Base-by-base conservation (phyloP, 352 stramenopile genomes). In the Phytophthora tubulina region DNA sequence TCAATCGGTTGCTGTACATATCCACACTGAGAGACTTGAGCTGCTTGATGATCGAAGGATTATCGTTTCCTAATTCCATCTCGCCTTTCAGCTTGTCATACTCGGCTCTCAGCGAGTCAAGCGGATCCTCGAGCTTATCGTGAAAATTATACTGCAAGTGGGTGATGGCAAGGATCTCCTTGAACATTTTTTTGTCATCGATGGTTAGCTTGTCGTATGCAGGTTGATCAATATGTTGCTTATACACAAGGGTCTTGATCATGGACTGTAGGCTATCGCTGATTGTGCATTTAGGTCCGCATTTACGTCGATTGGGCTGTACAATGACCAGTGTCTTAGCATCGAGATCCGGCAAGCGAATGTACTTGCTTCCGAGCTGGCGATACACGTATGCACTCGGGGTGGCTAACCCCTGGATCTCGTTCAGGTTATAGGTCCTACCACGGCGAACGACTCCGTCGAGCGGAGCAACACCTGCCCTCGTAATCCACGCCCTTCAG, bases 181-280 rank as follows among this genome's bases (percentile, higher is more conserved):
- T 63, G 21, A 63, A 63, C 14, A 69, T n/a, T 13, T 51, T 69
- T 53, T 63, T 62, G 30, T 69, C 62, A n/a, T 69, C 53, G 14
- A 59, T 61, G 10, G 11, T 54, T 10, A 74, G 53, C 35, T 66
- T 49, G 38, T 74, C 67, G 39, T 74, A 70, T 2, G 9, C 30
- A 6, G 13, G 45, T 21, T 74, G 59, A 62, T 55, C 50, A 31
- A 69, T 62, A 27, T 61, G 17, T 5, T 61, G 13, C 42, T 62
- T 69, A 27, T n/a, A 63, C n/a, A n/a, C n/a, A n/a, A n/a, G n/a
- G n/a, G n/a, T n/a, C 45, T n/a, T 31, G 35, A 63, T 56, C 62
- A 70, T 70, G n/a, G 35, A 41, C 35, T 70, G 62, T 35, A 70
- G 51, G 2, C 8, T 15, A 62, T 70, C 41, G 44, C 50, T 63